Conservation (phyloP, 2,329 filamentous ascomycete genomes). For the Cytospora schulzeri region DNA sequence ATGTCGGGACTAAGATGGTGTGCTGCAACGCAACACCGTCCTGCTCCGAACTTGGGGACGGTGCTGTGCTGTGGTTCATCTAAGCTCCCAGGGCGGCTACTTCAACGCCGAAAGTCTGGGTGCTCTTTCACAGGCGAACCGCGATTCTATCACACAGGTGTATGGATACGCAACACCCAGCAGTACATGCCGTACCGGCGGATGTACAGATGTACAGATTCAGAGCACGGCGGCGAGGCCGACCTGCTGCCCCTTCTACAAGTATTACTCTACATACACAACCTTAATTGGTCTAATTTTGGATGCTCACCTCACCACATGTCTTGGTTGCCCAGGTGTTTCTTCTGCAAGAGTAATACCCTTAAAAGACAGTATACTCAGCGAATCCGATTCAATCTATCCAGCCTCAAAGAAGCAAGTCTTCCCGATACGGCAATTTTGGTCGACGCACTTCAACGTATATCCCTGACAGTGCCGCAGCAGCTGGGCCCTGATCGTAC, state of each 20-base stretch:
- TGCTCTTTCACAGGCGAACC: neutral
- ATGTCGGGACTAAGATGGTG: neutral
- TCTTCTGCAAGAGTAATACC: slow-evolving; percentile 9
- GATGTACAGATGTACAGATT: neutral
- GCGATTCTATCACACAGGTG: neutral
- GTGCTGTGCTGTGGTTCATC: neutral
- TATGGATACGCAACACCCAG: neutral
- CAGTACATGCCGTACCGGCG: too few relatives aligned
- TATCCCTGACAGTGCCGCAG: neutral
- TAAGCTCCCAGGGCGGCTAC: neutral
- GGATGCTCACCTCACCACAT: neutral
- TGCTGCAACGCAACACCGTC: too few relatives aligned
- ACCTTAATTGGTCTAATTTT: slow-evolving; percentile 2
- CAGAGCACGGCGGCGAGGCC: neutral
- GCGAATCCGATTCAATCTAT: neutral
- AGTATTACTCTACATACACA: neutral
- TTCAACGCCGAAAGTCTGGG: neutral
- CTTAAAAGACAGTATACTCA: neutral
- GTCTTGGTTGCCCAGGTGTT: neutral
- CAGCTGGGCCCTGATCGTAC: neutral
- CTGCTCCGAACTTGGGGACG: neutral
- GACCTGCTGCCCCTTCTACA: neutral
- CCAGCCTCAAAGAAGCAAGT: neutral
- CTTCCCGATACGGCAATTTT: slow-evolving; percentile 12
- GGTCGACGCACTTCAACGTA: slow-evolving; percentile 5